phyloP scores from a whole-genome alignment of 2,329 filamentous ascomycete genomes.

The Colletotrichum sojae region DNA sequence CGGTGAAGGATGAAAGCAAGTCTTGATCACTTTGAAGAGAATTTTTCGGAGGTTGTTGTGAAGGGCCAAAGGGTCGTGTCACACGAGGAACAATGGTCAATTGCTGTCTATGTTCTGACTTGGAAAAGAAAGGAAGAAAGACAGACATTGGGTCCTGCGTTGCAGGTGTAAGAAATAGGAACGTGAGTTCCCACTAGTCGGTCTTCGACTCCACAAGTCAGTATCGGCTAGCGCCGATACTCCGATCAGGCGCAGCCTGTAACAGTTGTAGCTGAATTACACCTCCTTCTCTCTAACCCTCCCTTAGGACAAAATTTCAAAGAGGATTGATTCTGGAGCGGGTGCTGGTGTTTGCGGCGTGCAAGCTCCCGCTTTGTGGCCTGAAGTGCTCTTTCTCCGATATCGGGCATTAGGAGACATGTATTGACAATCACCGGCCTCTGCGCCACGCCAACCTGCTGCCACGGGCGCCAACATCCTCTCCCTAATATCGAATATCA shows the following conservation, averaged over 20 bases:
- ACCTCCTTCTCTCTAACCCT: conserved; percentile 4
- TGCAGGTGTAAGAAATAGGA: too few species aligned
- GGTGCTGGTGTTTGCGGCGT: conserved; percentile 1
- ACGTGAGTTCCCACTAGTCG: too few species aligned
- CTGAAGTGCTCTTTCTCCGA: conserved; percentile 2
- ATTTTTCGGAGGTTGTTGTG: not conserved
- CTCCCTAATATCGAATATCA: conserved; percentile 2
- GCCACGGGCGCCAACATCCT: not conserved
- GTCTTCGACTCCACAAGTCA: too few species aligned
- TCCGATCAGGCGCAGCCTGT: too few species aligned
- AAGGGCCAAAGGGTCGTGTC: too few species aligned
- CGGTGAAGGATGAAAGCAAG: too few species aligned
- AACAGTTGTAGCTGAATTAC: not conserved
- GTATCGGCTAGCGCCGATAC: too few species aligned
- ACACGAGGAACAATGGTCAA: too few species aligned
- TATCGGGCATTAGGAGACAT: conserved; percentile 4
- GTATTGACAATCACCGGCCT: conserved; percentile 3
- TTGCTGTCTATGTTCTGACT: too few species aligned
- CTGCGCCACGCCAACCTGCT: conserved; percentile 1
- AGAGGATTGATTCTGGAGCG: conserved; percentile 3
- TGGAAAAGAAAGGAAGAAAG: too few species aligned
- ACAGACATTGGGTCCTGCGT: too few species aligned
- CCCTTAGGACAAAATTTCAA: not conserved
- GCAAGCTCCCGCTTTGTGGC: conserved; percentile 1
- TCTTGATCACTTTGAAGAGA: not conserved